phyloP scores from a whole-genome alignment of 805 yeast species.

The Wickerhamiella domercqiae region DNA sequence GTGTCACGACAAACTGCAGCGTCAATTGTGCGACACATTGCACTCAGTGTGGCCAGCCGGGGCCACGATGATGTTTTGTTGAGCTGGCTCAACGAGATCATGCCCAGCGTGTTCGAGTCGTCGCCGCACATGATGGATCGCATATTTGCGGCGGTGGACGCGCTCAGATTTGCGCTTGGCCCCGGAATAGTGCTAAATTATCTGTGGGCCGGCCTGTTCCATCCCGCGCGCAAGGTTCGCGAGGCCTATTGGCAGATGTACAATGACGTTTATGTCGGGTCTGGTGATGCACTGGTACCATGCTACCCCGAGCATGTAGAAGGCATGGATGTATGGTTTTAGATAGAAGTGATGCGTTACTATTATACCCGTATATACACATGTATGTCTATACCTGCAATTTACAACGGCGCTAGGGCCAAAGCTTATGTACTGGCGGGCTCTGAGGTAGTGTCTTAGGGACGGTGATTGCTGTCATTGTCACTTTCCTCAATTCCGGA shows the following conservation, averaged over 20 bases:
- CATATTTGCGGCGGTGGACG: conserved; percentile 65
- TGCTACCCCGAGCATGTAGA: conserved; percentile 42
- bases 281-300: conserved; percentile 65
- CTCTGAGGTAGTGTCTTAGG: no score
- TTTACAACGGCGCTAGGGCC: conserved; percentile 18
- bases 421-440: no score
- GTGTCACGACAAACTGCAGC: conserved; percentile 96
- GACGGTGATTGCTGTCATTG: no score
- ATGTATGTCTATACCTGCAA: conserved; percentile 8
- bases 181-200: conserved; percentile 61
- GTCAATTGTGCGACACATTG: conserved; percentile 65
- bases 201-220: conserved; percentile 77
- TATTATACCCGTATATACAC: no score
- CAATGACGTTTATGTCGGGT: conserved; percentile 60
- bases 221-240: conserved; percentile 82
- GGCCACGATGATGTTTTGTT: conserved; percentile 72
- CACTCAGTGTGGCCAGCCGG: conserved; percentile 58
- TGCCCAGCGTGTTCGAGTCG: conserved; percentile 86
- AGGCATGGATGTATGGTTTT: conserved; percentile 36
- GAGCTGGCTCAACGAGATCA: conserved; percentile 61
- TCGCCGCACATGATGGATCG: conserved; percentile 89
- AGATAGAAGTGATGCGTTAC: no score
- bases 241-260: conserved; percentile 72
- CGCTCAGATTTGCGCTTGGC: conserved; percentile 58
- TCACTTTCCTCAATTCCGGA: conserved; percentile 14